These are phyloP conservation scores for Solanum peruvianum DNA, from an alignment of 257 asterid species.

Conservation along the genomic window DNA sequence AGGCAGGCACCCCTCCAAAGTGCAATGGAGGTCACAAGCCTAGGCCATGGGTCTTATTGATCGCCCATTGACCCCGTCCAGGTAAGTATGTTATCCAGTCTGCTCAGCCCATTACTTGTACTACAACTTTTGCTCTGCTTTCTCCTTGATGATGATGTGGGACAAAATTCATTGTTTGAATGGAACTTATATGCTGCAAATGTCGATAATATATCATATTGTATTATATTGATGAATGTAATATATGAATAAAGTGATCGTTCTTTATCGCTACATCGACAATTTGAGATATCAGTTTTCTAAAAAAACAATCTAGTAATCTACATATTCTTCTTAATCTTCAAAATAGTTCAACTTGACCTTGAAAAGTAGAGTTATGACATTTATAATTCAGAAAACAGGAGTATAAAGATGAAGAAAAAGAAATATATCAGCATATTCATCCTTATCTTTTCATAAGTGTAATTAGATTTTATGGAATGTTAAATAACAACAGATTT, in stretches of 20 bases:
- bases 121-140: not conserved
- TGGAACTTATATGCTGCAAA: too few relatives aligned
- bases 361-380: not conserved
- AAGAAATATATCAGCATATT: too few relatives aligned
- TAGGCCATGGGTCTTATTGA: conserved; percentile 13
- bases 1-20: conserved; percentile 11
- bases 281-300: too few relatives aligned
- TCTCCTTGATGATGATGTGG: not conserved
- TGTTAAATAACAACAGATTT: not conserved
- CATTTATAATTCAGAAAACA: too few relatives aligned
- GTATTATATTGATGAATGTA: too few relatives aligned
- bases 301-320: not conserved
- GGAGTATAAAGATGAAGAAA: not conserved
- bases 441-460: not conserved
- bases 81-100: not conserved
- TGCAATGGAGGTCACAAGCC: conserved; percentile 23
- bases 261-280: too few relatives aligned
- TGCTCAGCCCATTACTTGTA: not conserved
- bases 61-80: not conserved
- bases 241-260: too few relatives aligned
- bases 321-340: too few relatives aligned
- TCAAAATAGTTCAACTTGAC: not conserved
- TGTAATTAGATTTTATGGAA: not conserved
- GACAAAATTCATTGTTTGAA: not conserved
- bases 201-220: too few relatives aligned